phyloP scores from a whole-genome alignment of 768 basidiomycete genomes.

The Rhodotorula diobovata region DNA sequence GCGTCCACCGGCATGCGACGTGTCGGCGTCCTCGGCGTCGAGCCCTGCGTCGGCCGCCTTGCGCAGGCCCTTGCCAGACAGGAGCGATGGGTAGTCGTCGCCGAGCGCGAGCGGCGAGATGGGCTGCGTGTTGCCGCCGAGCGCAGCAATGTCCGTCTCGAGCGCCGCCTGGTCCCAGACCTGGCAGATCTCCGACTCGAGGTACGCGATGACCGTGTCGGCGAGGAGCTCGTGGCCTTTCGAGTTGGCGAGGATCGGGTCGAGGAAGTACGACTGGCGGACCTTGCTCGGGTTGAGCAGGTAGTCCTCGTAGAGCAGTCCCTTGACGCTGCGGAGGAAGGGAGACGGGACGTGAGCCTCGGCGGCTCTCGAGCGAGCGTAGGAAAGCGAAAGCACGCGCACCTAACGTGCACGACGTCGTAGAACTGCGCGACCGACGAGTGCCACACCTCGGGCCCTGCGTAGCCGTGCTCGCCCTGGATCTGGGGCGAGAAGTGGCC shows the following conservation, averaged over 20 bases:
- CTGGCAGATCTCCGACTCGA: constrained; percentile 81
- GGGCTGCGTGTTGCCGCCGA: constrained; percentile 30
- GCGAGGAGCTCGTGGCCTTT: constrained; percentile 77
- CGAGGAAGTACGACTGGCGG: constrained; percentile 67
- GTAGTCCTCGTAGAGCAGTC: constrained; percentile 74
- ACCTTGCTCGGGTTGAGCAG: constrained; percentile 63
- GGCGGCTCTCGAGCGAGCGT: accelerated
- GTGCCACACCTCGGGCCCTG: constrained; percentile 86
- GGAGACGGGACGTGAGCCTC: not conserved
- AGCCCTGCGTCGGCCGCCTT: constrained; percentile 42
- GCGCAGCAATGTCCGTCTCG: constrained; percentile 41
- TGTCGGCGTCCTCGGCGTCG: constrained; percentile 41
- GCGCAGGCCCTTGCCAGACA: constrained; percentile 43
- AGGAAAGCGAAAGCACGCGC: constrained; percentile 13
- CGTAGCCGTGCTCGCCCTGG: constrained; percentile 71
- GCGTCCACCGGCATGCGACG: constrained; percentile 10
- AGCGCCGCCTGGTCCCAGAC: constrained; percentile 60
- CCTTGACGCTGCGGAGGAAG: constrained; percentile 63
- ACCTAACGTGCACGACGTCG: constrained; percentile 87
- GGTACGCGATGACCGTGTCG: constrained; percentile 86
- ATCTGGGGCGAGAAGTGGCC: constrained; percentile 90
- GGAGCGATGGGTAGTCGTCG: constrained; percentile 40
- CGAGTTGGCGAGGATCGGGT: constrained; percentile 73
- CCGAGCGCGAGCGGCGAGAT: constrained; percentile 26
- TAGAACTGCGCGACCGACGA: constrained; percentile 90